These are phyloP conservation scores for Pleoardoris graminearum DNA, from an alignment of 2,329 filamentous ascomycete genomes.

Conservation along the genomic window DNA sequence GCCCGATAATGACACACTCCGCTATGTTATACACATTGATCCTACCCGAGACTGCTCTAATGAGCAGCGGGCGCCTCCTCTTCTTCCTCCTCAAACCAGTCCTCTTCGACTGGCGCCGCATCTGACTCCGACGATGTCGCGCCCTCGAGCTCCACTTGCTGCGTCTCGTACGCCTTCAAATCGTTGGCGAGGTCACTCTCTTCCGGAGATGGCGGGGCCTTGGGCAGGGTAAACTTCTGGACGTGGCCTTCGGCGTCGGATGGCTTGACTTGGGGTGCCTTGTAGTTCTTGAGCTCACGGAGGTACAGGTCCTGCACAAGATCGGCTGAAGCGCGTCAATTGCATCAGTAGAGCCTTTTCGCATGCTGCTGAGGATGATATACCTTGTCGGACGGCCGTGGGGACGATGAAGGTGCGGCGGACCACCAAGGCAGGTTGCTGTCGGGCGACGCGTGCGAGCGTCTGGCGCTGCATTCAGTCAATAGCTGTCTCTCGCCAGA, in stretches of 20 bases:
- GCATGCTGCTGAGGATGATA: slow-evolving; percentile 40
- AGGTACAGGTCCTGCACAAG: slow-evolving; percentile 98
- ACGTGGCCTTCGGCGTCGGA: slow-evolving; percentile 88
- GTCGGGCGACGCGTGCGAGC: slow-evolving; percentile 63
- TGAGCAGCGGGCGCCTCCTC: slow-evolving; percentile 53
- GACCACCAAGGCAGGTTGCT: slow-evolving; percentile 57
- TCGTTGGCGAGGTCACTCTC: slow-evolving; percentile 90
- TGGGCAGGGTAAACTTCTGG: slow-evolving; percentile 80
- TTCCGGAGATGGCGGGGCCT: slow-evolving; percentile 85
- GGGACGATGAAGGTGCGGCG: slow-evolving; percentile 68
- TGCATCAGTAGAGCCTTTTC: slow-evolving; percentile 31
- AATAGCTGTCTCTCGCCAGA: slow-evolving; percentile 22
- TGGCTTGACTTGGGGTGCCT: slow-evolving; percentile 79
- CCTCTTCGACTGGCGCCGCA: slow-evolving; percentile 64
- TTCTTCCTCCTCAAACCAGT: slow-evolving; percentile 83
- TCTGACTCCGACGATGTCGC: slow-evolving; percentile 64
- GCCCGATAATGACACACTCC: slow-evolving; percentile 42
- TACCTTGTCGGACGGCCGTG: slow-evolving; percentile 64
- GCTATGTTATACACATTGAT: slow-evolving; percentile 40
- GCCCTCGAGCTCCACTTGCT: slow-evolving; percentile 93
- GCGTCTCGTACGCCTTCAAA: slow-evolving; percentile 91
- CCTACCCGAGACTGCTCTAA: slow-evolving; percentile 22
- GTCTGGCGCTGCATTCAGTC: slow-evolving; percentile 59
- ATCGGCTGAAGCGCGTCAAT: slow-evolving; percentile 68
- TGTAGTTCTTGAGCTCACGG: slow-evolving; percentile 94